These are phyloP conservation scores for Thalassiosira exigua DNA, from an alignment of 352 stramenopile species.

Conservation along the genomic window DNA sequence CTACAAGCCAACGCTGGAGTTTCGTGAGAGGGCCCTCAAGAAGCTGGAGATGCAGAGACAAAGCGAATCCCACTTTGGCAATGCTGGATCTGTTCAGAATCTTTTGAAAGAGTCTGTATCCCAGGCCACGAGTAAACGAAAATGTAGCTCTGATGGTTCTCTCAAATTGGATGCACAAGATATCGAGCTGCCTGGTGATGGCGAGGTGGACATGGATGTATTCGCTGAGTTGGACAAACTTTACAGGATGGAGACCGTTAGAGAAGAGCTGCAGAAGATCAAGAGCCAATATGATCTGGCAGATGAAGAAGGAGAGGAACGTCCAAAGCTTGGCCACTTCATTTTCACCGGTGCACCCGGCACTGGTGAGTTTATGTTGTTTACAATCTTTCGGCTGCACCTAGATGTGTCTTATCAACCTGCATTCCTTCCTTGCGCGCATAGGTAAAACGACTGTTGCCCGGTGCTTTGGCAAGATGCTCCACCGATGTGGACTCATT, in stretches of 20 bases:
- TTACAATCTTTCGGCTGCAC: too few species aligned
- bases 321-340: conserved; percentile 55
- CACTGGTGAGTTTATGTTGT: too few species aligned
- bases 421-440: too few species aligned
- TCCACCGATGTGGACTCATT: too few species aligned
- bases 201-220: conserved; percentile 14
- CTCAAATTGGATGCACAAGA: conserved; percentile 48
- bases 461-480: too few species aligned
- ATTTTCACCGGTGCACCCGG: conserved; percentile 89
- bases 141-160: conserved; percentile 13
- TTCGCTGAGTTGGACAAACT: conserved; percentile 45
- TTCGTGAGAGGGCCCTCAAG: too few species aligned
- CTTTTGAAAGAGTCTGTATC: conserved; percentile 86
- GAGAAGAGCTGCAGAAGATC: conserved; percentile 48
- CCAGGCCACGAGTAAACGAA: conserved; percentile 62
- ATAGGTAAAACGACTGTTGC: too few species aligned
- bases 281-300: conserved; percentile 41
- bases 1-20: too few species aligned
- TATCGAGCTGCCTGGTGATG: conserved; percentile 44
- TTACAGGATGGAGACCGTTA: conserved; percentile 56
- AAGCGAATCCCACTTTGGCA: too few species aligned
- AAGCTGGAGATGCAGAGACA: too few species aligned
- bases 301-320: conserved; percentile 44
- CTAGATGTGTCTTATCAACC: too few species aligned
- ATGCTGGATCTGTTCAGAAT: too few species aligned